These are phyloP conservation scores for Lentinus brumalis DNA, from an alignment of 768 basidiomycete genomes.

Conservation along the genomic window DNA sequence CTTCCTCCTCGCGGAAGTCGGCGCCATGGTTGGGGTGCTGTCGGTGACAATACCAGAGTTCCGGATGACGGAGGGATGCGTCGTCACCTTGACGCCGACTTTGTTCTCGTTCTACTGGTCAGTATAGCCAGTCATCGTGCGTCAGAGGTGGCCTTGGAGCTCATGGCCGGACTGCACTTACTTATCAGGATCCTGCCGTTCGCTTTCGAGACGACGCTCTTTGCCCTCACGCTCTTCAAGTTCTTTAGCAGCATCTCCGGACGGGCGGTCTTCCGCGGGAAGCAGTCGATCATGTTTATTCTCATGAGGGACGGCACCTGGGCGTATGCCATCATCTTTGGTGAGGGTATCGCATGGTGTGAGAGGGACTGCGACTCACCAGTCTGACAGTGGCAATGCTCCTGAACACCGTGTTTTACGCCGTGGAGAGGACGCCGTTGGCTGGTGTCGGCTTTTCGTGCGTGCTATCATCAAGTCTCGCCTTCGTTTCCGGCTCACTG, in stretches of 20 bases:
- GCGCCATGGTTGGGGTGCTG: background rate
- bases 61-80: background rate
- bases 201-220: background rate
- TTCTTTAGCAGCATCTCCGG: background rate
- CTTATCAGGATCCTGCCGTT: background rate
- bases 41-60: background rate
- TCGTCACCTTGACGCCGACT: background rate
- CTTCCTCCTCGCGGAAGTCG: background rate
- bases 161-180: too few relatives aligned
- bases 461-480: background rate
- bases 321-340: slow-evolving; percentile 18
- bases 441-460: slow-evolving; percentile 22
- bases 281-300: slow-evolving; percentile 1
- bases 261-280: background rate
- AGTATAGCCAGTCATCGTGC: too few relatives aligned
- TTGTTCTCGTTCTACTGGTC: background rate
- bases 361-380: background rate
- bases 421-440: slow-evolving; percentile 11
- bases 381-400: slow-evolving; percentile 16
- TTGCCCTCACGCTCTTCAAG: background rate
- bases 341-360: background rate
- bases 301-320: slow-evolving; percentile 18
- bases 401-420: slow-evolving; percentile 21
- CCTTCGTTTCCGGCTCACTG: background rate
- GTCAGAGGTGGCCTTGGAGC: too few relatives aligned